phyloP scores from a whole-genome alignment of 805 yeast genomes.

The Candida morakotiae region DNA sequence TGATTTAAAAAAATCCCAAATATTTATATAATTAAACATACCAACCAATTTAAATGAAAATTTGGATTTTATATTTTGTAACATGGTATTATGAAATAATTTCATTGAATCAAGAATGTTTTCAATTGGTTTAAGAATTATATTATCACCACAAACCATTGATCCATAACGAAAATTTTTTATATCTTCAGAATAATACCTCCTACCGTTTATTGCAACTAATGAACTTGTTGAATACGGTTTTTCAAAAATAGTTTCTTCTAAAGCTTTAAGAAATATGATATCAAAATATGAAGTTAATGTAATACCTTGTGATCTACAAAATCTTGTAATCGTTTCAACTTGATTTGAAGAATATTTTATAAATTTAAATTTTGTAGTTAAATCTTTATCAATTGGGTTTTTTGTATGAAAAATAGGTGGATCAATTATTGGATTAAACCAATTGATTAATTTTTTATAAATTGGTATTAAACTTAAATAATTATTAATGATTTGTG shows the following conservation, averaged over 20 bases:
- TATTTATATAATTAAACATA: constrained; percentile 10
- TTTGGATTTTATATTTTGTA: constrained; percentile 7
- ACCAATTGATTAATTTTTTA: constrained; percentile 1
- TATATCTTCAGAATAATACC: constrained; percentile 13
- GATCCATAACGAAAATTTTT: constrained; percentile 9
- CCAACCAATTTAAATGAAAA: constrained; percentile 12
- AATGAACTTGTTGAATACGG: constrained; percentile 10
- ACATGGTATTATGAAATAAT: constrained; percentile 8
- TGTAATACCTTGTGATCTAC: constrained; percentile 16
- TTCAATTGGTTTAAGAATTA: constrained; percentile 8
- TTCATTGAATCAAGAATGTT: constrained; percentile 7
- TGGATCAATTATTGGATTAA: background rate
- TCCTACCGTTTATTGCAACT: constrained; percentile 16
- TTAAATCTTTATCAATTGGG: constrained; percentile 7
- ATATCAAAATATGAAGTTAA: constrained; percentile 18
- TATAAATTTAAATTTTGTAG: constrained; percentile 11
- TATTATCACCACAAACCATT: constrained; percentile 11
- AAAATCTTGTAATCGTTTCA: constrained; percentile 9
- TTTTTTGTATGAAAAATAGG: constrained; percentile 11
- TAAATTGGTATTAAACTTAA: constrained; percentile 5
- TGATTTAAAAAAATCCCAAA: constrained; percentile 11
- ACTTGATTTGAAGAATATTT: constrained; percentile 12
- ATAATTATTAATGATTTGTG: constrained; percentile 4
- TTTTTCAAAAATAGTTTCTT: constrained; percentile 13
- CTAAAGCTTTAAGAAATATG: constrained; percentile 14